Percentiles rank a stretch among this genome's conserved stretches.
Conservation (phyloP, 192 early-diverging fungal species). For the Mortierella antarctica region DNA sequence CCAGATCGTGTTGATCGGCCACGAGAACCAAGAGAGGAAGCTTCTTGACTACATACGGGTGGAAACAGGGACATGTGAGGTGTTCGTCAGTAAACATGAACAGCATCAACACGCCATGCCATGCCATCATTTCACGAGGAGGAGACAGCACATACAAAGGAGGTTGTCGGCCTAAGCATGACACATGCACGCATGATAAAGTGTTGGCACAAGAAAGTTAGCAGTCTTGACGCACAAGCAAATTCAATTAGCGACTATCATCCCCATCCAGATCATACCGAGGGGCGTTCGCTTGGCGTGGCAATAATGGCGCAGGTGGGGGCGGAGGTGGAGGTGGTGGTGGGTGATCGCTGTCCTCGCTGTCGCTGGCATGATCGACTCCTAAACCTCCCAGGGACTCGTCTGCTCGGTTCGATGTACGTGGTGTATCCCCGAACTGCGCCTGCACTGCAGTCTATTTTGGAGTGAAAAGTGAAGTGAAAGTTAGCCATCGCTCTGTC, state of each 20-base stretch:
- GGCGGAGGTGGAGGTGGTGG: conserved; percentile 40
- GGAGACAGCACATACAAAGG: conserved; percentile 1
- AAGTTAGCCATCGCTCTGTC: too few species aligned
- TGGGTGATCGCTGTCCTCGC: conserved; percentile 9
- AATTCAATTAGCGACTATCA: neutral
- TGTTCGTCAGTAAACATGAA: too few species aligned
- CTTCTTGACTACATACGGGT: conserved; percentile 24
- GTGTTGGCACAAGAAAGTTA: conserved; percentile 9
- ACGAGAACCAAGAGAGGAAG: conserved; percentile 56
- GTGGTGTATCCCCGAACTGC: conserved; percentile 49
- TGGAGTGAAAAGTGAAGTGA: neutral
- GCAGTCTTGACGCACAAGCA: neutral
- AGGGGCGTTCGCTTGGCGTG: conserved; percentile 8
- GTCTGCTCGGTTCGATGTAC: conserved; percentile 27
- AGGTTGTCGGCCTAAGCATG: conserved; percentile 9
- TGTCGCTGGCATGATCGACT: conserved; percentile 13
- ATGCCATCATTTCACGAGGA: neutral
- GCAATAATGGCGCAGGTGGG: conserved; percentile 15
- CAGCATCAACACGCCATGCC: too few species aligned
- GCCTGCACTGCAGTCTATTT: conserved; percentile 51
- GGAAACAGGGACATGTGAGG: neutral
- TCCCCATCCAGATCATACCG: neutral
- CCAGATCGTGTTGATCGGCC: conserved; percentile 65
- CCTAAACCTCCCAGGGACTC: conserved; percentile 43
- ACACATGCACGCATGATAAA: neutral